Evolutionary conservation across 805 yeast genomes (phyloP).

Genomic region (Nakazawaea wickerhamii): DNA sequence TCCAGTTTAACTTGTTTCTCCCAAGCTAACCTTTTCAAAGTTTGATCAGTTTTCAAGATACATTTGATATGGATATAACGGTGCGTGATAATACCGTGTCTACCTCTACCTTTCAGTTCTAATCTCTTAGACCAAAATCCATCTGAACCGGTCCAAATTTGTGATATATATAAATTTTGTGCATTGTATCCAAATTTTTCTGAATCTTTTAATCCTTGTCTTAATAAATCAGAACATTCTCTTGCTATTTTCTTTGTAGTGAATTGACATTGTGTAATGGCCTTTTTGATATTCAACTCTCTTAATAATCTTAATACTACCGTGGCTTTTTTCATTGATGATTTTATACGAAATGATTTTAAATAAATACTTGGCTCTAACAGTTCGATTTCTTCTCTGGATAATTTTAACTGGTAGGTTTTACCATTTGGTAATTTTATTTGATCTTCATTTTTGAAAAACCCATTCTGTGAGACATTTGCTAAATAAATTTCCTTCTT

Average conservation of each 20-base stretch:
- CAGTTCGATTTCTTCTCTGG: conserved; percentile 62
- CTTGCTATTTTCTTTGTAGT: conserved; percentile 65
- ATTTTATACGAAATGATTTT: conserved; percentile 74
- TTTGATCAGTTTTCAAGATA: conserved; percentile 62
- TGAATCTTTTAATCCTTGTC: conserved; percentile 68
- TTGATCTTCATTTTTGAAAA: conserved; percentile 58
- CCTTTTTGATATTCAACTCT: conserved; percentile 64
- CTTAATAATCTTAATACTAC: conserved; percentile 71
- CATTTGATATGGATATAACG: conserved; percentile 78
- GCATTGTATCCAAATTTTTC: conserved; percentile 51
- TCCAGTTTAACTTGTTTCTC: conserved; percentile 47
- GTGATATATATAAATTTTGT: conserved; percentile 62
- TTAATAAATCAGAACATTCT: conserved; percentile 72
- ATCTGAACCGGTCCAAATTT: conserved; percentile 91
- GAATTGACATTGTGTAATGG: conserved; percentile 91
- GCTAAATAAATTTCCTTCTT: conserved; percentile 58
- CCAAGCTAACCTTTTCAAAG: conserved; percentile 53
- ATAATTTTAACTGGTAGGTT: conserved; percentile 52
- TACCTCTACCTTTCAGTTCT: conserved; percentile 87
- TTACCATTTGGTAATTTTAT: conserved; percentile 39
- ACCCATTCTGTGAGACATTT: conserved; percentile 58
- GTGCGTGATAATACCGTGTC: conserved; percentile 73
- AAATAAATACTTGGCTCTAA: conserved; percentile 86
- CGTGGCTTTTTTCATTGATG: conserved; percentile 87
- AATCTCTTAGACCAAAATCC: conserved; percentile 65